Percentiles rank a stretch among this genome's conserved stretches.
phyloP scores from a whole-genome alignment of 2,329 filamentous ascomycete genomes.

The Colletotrichum navitas region DNA sequence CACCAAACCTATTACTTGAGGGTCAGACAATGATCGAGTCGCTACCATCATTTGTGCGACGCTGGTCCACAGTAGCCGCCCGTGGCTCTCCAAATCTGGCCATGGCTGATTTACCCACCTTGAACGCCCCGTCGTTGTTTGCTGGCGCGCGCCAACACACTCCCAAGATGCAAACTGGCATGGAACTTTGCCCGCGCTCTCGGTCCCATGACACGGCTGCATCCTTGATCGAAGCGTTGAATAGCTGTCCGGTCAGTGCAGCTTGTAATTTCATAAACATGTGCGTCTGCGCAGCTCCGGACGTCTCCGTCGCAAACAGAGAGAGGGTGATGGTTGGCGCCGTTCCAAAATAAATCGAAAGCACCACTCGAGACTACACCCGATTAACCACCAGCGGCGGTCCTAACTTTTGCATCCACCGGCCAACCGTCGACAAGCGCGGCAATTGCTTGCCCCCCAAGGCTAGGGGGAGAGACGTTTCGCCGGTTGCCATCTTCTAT shows the following conservation, averaged over 20 bases:
- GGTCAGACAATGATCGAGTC: constrained; percentile 9
- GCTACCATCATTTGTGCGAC: constrained; percentile 16
- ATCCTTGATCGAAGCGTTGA: constrained; percentile 6
- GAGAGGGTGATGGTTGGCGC: constrained; percentile 3
- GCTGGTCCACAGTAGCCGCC: constrained; percentile 5
- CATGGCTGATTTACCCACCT: constrained; percentile 11
- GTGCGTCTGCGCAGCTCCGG: constrained; percentile 21
- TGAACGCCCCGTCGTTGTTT: background rate
- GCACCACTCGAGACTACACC: constrained; percentile 17
- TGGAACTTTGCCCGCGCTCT: background rate
- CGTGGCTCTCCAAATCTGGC: constrained; percentile 13
- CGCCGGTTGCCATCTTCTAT: background rate
- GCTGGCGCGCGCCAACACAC: background rate
- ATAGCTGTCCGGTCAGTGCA: constrained; percentile 2
- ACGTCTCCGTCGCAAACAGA: constrained; percentile 19
- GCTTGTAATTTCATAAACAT: constrained; percentile 1
- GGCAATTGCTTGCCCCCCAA: background rate
- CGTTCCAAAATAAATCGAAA: constrained; percentile 23
- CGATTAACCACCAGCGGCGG: constrained; percentile 13
- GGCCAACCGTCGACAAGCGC: background rate
- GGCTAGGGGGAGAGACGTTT: background rate
- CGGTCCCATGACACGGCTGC: background rate
- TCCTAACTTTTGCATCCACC: background rate
- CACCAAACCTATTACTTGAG: background rate
- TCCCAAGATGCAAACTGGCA: constrained; percentile 19